Percentiles rank a stretch among this genome's conserved stretches.
phyloP scores from a whole-genome alignment of 768 basidiomycete genomes.

The Clavaria fumosa region DNA sequence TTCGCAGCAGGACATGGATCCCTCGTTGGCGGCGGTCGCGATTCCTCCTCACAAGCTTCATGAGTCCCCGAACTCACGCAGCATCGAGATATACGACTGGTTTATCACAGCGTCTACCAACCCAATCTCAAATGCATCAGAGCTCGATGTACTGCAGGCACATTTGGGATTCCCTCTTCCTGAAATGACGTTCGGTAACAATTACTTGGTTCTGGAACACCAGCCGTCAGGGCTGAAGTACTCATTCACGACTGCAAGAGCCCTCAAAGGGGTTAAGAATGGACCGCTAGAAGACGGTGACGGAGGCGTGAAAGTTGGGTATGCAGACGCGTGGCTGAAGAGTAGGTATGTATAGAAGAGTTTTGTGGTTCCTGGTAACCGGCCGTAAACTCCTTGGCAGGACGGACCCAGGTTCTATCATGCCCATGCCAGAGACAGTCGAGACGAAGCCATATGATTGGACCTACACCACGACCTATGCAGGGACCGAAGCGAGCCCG shows the following conservation, averaged over 20 bases:
- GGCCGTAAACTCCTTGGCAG: slow-evolving; percentile 24
- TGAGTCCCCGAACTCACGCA: slow-evolving; percentile 56
- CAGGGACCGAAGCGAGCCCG: slow-evolving; percentile 34
- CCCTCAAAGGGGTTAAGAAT: slow-evolving; percentile 57
- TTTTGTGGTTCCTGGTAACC: not conserved
- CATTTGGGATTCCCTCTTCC: slow-evolving; percentile 67
- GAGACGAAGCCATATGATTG: slow-evolving; percentile 87
- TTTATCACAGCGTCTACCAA: slow-evolving; percentile 51
- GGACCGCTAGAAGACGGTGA: slow-evolving; percentile 68
- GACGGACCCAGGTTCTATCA: slow-evolving; percentile 45
- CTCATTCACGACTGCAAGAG: slow-evolving; percentile 49
- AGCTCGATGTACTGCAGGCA: slow-evolving; percentile 56
- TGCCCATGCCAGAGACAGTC: slow-evolving; percentile 57
- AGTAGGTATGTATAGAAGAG: slow-evolving; percentile 42
- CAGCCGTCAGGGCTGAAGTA: slow-evolving; percentile 46
- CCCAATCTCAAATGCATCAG: slow-evolving; percentile 65
- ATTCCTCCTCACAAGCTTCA: slow-evolving; percentile 48
- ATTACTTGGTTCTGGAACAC: slow-evolving; percentile 56
- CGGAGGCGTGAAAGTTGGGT: slow-evolving; percentile 86
- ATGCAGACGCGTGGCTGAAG: slow-evolving; percentile 88
- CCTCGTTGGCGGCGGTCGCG: too few relatives aligned
- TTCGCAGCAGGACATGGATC: too few relatives aligned
- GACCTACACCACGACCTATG: slow-evolving; percentile 89
- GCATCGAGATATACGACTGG: slow-evolving; percentile 59
- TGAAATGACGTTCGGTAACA: slow-evolving; percentile 94